Evolutionary conservation across 2,329 filamentous ascomycete species (phyloP), one percentile per base, ranked within the genome.

Genomic region (Venturiaceae sp.): DNA sequence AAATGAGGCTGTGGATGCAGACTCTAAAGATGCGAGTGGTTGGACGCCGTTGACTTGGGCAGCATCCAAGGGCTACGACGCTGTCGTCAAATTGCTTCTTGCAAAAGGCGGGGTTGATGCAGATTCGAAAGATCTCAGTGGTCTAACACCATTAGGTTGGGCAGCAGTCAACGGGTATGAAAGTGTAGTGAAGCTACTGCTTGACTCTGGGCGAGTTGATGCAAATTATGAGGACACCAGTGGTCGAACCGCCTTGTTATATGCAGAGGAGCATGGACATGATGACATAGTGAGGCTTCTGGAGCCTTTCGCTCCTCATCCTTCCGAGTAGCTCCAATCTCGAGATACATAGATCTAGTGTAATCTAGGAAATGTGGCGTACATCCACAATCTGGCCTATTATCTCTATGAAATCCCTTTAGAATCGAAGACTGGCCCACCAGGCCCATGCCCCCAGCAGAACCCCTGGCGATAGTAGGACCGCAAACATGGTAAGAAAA

Each of bases 1-100:
- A n/a, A n/a, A n/a, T n/a, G n/a, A n/a, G n/a, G n/a, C n/a, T n/a
- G n/a, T n/a, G n/a, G 44, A 19, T 14, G 64, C 66, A 26, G 69
- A 74, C 58, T 64, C 66, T 7, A 57, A 54, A 28, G 71, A 74
- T 63, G 63, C 66, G 6, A 64, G 70, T 57, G 63, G 63, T 23
- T 74, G 71, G 72, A 69, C 70, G 14, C 72, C 71, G 3, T 57
- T 74, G 19, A 59, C 66, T n/a, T 74, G 69, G 71, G 68, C 70
- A 7, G 64, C 71, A 58, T 56, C n/a, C 41, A 63, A 26, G 46
- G 54, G 53, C n/a, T 65, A 64, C 11, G 66, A 69, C 0, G 58
- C 62, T 32, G 67, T 64, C 7, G 64, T 72, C 14, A 63, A 68
- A 60, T 62, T 62, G 1, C 66, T 74, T 34, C 59, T 73, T 30